Conservation (phyloP, 2,329 filamentous ascomycete genomes). For the Conoideocrella luteorostrata region DNA sequence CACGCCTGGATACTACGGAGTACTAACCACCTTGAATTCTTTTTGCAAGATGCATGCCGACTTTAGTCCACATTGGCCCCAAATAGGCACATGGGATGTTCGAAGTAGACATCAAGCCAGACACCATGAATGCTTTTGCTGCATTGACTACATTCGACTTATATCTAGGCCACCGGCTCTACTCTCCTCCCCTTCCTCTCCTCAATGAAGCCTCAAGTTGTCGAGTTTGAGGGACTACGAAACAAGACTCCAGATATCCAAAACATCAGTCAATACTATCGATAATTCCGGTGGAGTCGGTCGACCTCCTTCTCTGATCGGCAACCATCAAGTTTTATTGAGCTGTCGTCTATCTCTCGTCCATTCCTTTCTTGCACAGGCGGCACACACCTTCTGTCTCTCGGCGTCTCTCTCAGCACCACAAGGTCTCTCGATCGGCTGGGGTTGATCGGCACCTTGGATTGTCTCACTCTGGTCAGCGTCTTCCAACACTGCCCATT, state of each 20-base stretch:
- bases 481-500: slow-evolving; percentile 29
- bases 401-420: slow-evolving; percentile 24
- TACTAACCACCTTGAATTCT: slow-evolving; percentile 3
- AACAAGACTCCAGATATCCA: slow-evolving; percentile 14
- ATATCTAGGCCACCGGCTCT: slow-evolving; percentile 12
- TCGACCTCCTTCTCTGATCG: slow-evolving; percentile 16
- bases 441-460: slow-evolving; percentile 27
- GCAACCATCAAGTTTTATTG: slow-evolving; percentile 21
- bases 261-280: slow-evolving; percentile 20
- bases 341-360: slow-evolving; percentile 18
- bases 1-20: slow-evolving; percentile 3
- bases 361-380: slow-evolving; percentile 26
- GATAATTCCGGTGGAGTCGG: slow-evolving; percentile 16
- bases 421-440: slow-evolving; percentile 23
- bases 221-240: slow-evolving; percentile 14
- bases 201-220: slow-evolving; percentile 3
- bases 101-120: background rate
- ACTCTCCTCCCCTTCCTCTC: slow-evolving; percentile 10
- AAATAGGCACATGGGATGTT: background rate
- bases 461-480: slow-evolving; percentile 28
- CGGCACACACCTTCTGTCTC: slow-evolving; percentile 27
- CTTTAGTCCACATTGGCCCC: background rate
- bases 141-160: background rate
- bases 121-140: background rate
- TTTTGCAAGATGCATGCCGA: slow-evolving; percentile 5